Base-by-base conservation (phyloP, 768 basidiomycete genomes). In the Termitomyces sp. region DNA sequence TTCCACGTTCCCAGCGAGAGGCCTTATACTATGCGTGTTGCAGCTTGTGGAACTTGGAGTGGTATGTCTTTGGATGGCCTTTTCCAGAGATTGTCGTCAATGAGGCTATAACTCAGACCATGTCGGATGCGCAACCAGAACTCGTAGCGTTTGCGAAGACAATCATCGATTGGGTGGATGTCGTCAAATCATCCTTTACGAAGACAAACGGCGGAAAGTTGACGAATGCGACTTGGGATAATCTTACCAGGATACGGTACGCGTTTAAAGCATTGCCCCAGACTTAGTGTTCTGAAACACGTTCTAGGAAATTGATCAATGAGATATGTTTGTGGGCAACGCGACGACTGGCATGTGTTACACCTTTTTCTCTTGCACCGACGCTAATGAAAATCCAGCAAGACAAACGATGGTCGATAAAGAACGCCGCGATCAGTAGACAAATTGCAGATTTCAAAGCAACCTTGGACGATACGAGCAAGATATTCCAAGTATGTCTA, bases 261-360 rank as follows among this genome's bases (percentile, higher is more conserved):
- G 51, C 9, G 26, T 51, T 4, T n/a, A 10, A 24, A 3, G 7
- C 36, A 6, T 31, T 48, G 2, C 24, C 15, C 28, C 16, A 12
- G 28, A n/a, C 29, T 29, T 6, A 29, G 6, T 29, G 29, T 29
- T 29, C n/a, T 5, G 10, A 20, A 29, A 24, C 31, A 15, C 33
- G 5, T 29, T 29, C 3, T 12, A 64, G 62, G 13, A 54, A 56
- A 1, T n/a, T 61, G 3, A 59, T 61, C 8, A 55, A 61, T 34
- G 60, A 59, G 36, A 61, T 61, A 33, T 64, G 62, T 54, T 48
- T 29, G 31, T 64, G 62, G 60, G 62, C 62, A 36, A 34, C 51
- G 24, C 29, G 20, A 24, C 50, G 60, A 36, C 49, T 64, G 53
- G 56, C 15, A 45, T 26, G 33, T 45, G 1, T 22, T 29, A 29